phyloP scores from a whole-genome alignment of 1,284 basidiomycete species.

The Thecaphora thlaspeos region DNA sequence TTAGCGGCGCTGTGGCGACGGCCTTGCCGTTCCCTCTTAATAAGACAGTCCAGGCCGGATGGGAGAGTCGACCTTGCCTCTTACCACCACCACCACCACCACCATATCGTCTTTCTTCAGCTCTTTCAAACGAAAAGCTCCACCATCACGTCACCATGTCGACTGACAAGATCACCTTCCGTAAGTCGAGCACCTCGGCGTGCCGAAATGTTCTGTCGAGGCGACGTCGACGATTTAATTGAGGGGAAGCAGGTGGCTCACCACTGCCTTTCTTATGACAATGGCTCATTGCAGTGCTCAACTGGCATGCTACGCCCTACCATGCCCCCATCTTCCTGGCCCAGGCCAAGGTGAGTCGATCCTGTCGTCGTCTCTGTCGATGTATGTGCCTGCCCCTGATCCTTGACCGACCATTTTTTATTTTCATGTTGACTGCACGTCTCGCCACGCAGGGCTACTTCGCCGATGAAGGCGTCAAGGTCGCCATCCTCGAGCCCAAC shows the following conservation, averaged over 20 bases:
- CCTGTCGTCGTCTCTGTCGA: neutral
- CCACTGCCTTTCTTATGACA: conserved; percentile 7
- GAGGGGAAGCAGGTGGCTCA: too few relatives aligned
- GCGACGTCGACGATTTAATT: neutral
- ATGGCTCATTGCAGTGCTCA: conserved; percentile 7
- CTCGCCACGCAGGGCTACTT: conserved; percentile 47
- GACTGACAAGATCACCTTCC: conserved; percentile 44
- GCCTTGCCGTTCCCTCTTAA: too few relatives aligned
- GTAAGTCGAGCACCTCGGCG: neutral
- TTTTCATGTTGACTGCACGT: too few relatives aligned
- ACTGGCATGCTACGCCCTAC: conserved; percentile 58
- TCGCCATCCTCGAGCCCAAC: conserved; percentile 59
- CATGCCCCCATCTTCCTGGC: conserved; percentile 59
- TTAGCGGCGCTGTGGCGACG: too few relatives aligned
- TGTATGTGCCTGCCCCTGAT: conserved; percentile 5
- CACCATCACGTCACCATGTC: conserved; percentile 15
- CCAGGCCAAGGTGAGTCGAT: conserved; percentile 46
- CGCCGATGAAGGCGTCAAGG: conserved; percentile 58
- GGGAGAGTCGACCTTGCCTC: too few relatives aligned
- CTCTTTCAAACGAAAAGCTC: too few relatives aligned
- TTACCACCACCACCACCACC: too few relatives aligned
- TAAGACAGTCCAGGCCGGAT: too few relatives aligned
- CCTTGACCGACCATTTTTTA: too few relatives aligned
- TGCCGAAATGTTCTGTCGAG: neutral
- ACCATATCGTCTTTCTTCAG: too few relatives aligned